phyloP scores from a whole-genome alignment of 345 rosid genomes.

The Mallotus nudiflorus region DNA sequence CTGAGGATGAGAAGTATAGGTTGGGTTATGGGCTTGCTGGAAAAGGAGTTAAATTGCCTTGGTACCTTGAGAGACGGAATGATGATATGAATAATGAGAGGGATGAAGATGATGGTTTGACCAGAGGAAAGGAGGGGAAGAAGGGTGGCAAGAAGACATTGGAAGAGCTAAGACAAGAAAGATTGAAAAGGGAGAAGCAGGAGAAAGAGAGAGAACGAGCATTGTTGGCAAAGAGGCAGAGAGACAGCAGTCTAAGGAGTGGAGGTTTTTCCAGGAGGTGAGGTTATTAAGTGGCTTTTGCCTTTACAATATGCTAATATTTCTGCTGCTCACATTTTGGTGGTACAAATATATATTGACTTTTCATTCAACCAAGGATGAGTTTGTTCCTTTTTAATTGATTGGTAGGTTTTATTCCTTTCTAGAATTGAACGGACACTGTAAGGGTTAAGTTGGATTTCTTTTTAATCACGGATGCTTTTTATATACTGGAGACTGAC shows the following conservation, averaged over 20 bases:
- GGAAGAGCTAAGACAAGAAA: slow-evolving; percentile 74
- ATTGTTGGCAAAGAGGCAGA: slow-evolving; percentile 50
- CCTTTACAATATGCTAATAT: background rate
- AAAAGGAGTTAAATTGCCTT: slow-evolving; percentile 87
- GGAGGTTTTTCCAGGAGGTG: slow-evolving; percentile 55
- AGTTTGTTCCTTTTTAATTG: background rate
- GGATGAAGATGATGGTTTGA: slow-evolving; percentile 28
- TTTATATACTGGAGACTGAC: too few species aligned
- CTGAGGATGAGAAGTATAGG: slow-evolving; percentile 86
- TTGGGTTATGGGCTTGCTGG: slow-evolving; percentile 91
- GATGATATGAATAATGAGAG: slow-evolving; percentile 31
- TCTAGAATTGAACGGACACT: background rate
- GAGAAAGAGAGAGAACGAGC: slow-evolving; percentile 77
- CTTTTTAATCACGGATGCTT: background rate
- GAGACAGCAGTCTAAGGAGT: slow-evolving; percentile 26
- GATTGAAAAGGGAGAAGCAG: slow-evolving; percentile 65
- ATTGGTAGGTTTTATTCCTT: background rate
- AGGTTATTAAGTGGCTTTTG: slow-evolving; percentile 3
- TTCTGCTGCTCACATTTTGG: background rate
- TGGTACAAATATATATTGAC: background rate
- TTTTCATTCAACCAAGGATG: background rate
- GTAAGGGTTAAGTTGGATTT: background rate
- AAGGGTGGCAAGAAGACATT: slow-evolving; percentile 64
- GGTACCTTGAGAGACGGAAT: slow-evolving; percentile 73
- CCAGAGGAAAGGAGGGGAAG: slow-evolving; percentile 36